Evolutionary conservation across 441 rosid genomes (phyloP), one percentile per base, ranked within the genome.

Genomic region (Corymbia calophylla): DNA sequence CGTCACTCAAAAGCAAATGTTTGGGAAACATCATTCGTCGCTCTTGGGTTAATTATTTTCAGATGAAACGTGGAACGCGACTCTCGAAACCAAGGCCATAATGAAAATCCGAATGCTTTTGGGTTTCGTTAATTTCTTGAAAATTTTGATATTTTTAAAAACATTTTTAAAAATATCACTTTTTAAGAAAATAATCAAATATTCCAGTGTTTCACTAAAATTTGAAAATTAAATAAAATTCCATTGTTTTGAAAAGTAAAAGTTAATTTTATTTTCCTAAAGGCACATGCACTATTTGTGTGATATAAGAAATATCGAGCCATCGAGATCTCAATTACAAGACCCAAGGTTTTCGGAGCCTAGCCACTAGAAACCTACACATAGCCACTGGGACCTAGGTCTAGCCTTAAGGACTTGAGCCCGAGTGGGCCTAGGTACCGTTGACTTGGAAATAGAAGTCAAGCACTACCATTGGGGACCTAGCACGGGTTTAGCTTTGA

Each of bases 401-500:
- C 14, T 4, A 6, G 2, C n/a, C 5, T 73, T 62, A 3, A 13
- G 29, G 68, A 4, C 6, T 39, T 39, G 44, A 39, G 44, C 6
- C 6, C 44, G 4, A 29, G 8, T 29, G 8, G 0, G 1, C 17
- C 17, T 3, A 6, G 17, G 32, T 13, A 17, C 17, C 1, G 8
- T 6, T 62, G 32, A 13, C 32, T 12, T 13, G 18, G 32, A 14
- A 5, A 11, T 5, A 3, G 3, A 14, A 58, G 15, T 5, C 14
- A 1, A 58, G n/a, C 64, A 58, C 14, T 25, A 8, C 14, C n/a
- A 2, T 1, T 5, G 14, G 3, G 6, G 64, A 58, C 64, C 1
- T 27, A 3, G n/a, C 14, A 10, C 6, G 6, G 7, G n/a, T 6
- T 3, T 58, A 5, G 64, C 29, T 29, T 23, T 4, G 0, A 70